Percentiles rank a stretch among this genome's conserved stretches.
Conservation (phyloP, 768 basidiomycete species). For the Suillus subluteus region DNA sequence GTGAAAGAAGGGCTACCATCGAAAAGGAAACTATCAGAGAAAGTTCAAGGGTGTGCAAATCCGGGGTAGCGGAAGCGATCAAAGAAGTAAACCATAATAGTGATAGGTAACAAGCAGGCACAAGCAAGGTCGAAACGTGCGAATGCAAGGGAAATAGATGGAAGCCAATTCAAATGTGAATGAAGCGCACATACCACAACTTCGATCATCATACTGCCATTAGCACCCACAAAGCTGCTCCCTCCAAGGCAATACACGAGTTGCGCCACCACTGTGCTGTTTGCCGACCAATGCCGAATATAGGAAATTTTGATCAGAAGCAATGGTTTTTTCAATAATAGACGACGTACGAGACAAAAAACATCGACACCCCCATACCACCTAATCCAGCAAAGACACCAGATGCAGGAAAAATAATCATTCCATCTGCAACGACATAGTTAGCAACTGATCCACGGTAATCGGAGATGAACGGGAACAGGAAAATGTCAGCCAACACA, state of each 20-base stretch:
- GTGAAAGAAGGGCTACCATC: constrained; percentile 87
- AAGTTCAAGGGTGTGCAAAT: constrained; percentile 4
- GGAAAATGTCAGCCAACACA: neutral
- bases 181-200: constrained; percentile 69
- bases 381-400: constrained; percentile 82
- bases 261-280: constrained; percentile 76
- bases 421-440: constrained; percentile 62
- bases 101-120: constrained; percentile 2
- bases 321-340: neutral
- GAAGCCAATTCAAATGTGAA: neutral
- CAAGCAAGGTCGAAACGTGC: constrained; percentile 11
- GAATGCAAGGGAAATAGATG: neutral
- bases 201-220: constrained; percentile 99
- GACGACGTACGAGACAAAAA: constrained; percentile 74
- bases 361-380: constrained; percentile 92
- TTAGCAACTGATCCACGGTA: constrained; percentile 2
- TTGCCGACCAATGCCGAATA: constrained; percentile 1
- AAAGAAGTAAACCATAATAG: neutral
- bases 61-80: constrained; percentile 5
- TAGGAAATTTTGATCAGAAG: neutral
- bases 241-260: constrained; percentile 85
- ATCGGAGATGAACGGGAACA: constrained; percentile 2
- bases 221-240: constrained; percentile 86
- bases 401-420: constrained; percentile 92
- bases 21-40: constrained; percentile 9